phyloP scores from a whole-genome alignment of 2,329 filamentous ascomycete genomes.

The Colletotrichum coccodes region DNA sequence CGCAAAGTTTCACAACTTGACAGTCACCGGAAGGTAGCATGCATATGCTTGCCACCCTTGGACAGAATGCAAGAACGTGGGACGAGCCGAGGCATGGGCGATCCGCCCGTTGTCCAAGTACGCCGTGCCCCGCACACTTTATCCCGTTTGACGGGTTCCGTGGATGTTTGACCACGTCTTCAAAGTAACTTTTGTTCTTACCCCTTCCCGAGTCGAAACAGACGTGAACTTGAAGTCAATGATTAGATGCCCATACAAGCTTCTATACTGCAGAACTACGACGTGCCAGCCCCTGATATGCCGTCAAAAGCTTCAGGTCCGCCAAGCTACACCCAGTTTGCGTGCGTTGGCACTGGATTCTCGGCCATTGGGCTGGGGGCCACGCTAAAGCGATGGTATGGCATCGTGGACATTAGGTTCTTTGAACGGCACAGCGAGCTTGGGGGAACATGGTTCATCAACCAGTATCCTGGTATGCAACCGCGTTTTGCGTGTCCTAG shows the following conservation, averaged over 20 bases:
- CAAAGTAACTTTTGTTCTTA: not conserved
- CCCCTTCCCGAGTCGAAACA: not conserved
- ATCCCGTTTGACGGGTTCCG: not conserved
- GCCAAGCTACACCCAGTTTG: constrained; percentile 48
- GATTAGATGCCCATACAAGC: too few relatives aligned
- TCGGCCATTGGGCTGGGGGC: constrained; percentile 71
- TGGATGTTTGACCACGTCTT: not conserved
- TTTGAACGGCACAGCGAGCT: constrained; percentile 68
- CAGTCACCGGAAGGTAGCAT: not conserved
- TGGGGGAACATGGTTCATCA: constrained; percentile 73
- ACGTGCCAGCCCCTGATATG: not conserved
- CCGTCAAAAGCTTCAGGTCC: not conserved
- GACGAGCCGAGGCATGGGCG: not conserved
- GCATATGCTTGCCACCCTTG: not conserved
- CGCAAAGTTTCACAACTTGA: not conserved
- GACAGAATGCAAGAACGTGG: not conserved
- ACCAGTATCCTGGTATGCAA: constrained; percentile 64
- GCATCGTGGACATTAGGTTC: constrained; percentile 67
- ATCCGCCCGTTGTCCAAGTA: not conserved
- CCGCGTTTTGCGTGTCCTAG: too few relatives aligned
- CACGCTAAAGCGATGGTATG: constrained; percentile 65
- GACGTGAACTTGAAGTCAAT: not conserved
- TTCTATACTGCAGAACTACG: not conserved
- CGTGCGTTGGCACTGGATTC: constrained; percentile 68
- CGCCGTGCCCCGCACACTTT: not conserved